These are phyloP conservation scores for cucumber (Cucumis sativus) DNA, from an alignment of 306 rosid genomes.

Conservation along the genomic window DNA sequence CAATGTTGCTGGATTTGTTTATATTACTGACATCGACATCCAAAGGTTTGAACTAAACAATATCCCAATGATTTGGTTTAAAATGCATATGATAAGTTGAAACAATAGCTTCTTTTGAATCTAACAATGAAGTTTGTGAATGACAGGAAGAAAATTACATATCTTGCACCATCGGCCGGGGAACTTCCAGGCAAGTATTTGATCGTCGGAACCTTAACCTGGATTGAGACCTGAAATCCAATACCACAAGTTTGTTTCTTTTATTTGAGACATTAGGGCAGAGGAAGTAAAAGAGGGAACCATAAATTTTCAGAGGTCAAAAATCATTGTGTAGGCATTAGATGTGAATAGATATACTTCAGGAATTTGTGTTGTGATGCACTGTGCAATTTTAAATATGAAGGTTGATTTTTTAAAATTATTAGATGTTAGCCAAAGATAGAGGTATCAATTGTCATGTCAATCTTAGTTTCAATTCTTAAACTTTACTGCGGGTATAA, in stretches of 20 bases:
- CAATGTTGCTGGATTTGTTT: slow-evolving; percentile 85
- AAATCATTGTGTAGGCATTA: not conserved
- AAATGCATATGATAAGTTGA: not conserved
- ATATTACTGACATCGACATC: slow-evolving; percentile 64
- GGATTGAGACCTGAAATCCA: slow-evolving; percentile 61
- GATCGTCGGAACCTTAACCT: slow-evolving; percentile 64
- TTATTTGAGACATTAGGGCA: not conserved
- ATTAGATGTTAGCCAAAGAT: not conserved
- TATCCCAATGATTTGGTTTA: not conserved
- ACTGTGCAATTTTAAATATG: not conserved
- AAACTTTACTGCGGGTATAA: no score
- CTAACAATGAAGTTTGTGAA: slow-evolving; percentile 7
- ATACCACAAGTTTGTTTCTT: not conserved
- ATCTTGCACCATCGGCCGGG: slow-evolving; percentile 78
- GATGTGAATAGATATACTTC: not conserved
- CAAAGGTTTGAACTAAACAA: slow-evolving; percentile 51
- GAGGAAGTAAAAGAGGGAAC: not conserved
- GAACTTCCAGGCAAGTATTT: slow-evolving; percentile 85
- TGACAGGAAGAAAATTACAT: slow-evolving; percentile 82
- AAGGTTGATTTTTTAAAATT: not conserved
- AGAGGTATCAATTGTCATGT: not conserved
- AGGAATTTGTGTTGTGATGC: not conserved
- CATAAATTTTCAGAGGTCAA: not conserved
- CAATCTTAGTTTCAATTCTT: no score
- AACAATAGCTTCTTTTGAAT: slow-evolving; percentile 6